Evolutionary conservation across 2,329 filamentous ascomycete genomes (phyloP).

Genomic region (Hymenoscyphus fraxineus): DNA sequence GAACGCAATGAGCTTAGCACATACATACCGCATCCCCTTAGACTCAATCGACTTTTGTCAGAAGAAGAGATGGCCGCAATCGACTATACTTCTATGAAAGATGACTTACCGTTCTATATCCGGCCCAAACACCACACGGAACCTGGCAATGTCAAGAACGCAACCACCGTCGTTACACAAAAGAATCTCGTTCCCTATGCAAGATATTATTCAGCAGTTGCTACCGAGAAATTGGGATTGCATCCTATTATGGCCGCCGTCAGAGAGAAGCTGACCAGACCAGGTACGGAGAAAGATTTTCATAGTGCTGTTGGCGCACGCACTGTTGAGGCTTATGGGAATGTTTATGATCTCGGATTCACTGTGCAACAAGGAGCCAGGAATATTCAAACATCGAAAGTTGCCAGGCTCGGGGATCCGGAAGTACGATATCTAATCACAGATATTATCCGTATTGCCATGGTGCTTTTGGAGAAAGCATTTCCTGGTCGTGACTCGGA

Average conservation of each 20-base stretch:
- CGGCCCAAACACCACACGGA: not conserved
- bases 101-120: not conserved
- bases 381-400: not conserved
- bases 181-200: not conserved
- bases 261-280: not conserved
- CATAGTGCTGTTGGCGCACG: not conserved
- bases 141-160: not conserved
- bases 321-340: not conserved
- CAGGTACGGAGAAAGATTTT: not conserved
- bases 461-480: not conserved
- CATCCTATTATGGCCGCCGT: not conserved
- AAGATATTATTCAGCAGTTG: not conserved
- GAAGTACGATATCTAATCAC: not conserved
- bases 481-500: conserved; percentile 1
- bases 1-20: not conserved
- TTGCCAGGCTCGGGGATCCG: conserved; percentile 1
- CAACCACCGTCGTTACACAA: not conserved
- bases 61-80: not conserved
- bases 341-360: conserved; percentile 2
- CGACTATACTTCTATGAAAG: not conserved
- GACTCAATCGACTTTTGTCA: not conserved
- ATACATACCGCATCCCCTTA: not conserved
- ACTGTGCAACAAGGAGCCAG: not conserved
- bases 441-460: not conserved
- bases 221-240: not conserved